Evolutionary conservation across 2,329 filamentous ascomycete genomes (phyloP), one percentile per base, ranked within the genome.

Genomic region (Xylariomycetidae sp.): DNA sequence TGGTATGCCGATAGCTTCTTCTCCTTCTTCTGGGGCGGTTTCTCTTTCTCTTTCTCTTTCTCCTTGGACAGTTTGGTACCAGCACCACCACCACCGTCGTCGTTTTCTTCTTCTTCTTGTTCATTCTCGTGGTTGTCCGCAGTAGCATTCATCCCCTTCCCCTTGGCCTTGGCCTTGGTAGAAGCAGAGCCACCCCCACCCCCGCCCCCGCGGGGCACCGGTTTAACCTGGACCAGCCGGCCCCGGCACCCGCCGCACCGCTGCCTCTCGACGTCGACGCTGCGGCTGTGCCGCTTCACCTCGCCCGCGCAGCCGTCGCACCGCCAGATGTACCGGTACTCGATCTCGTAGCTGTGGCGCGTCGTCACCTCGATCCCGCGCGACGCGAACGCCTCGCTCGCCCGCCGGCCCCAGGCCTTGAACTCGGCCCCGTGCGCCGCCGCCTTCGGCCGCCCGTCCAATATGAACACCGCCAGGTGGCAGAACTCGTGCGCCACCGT

Each of bases 401-500:
- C 77, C 57, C 67, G 74, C 31, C 57, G 50, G 4, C 69, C 81
- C 80, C 88, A 95, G 1, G 61, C 54, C 58, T 94, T 89, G 71
- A 96, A 96, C 49, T 86, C 83, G 10, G 75, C 72, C 15, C 89
- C 89, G 55, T 96, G 89, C 0, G 88, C 87, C 41, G 85, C 82
- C 36, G 79, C 80, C 27, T 77, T 81, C 22, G 89, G 67, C 22
- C 81, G 78, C 30, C 81, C 78, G 30, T 74, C 82, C 42, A 97
- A 68, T 79, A 97, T 94, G 59, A 90, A 96, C 50, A 88, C 94
- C 27, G 87, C 82, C 2, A 97, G 66, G 54, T 98, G 92, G 58
- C 92, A 97, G 65, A 92, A 97, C 51, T 98, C 92, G 57, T 98
- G 92, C 0, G 90, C 88, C n/a, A 97, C 64, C 0, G 92, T 88